Percentiles rank a stretch among this genome's conserved stretches.
These are phyloP conservation scores for Calonectria multiphialidica DNA, from an alignment of 2,329 filamentous ascomycete genomes.

Conservation along the genomic window DNA sequence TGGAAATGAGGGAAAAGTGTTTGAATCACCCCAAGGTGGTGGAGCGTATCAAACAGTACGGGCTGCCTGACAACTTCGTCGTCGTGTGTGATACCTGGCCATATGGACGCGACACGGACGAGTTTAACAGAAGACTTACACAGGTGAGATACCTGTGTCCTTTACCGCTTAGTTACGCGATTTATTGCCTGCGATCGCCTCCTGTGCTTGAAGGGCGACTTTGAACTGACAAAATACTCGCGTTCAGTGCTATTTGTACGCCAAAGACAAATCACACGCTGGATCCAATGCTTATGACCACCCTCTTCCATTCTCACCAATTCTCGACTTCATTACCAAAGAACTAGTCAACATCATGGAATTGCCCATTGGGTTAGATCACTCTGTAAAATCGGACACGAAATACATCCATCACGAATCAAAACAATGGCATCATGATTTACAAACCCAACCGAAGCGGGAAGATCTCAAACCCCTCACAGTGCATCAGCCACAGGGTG, in stretches of 20 bases:
- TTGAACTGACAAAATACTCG: neutral
- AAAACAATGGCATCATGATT: slow-evolving; percentile 63
- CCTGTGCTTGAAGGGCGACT: neutral
- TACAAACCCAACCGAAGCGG: slow-evolving; percentile 45
- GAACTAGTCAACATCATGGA: slow-evolving; percentile 29
- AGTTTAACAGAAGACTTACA: slow-evolving; percentile 10
- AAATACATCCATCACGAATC: slow-evolving; percentile 26
- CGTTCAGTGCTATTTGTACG: slow-evolving; percentile 20
- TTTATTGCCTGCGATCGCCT: neutral
- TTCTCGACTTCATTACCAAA: slow-evolving; percentile 32
- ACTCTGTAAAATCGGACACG: neutral
- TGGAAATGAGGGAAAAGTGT: slow-evolving; percentile 23
- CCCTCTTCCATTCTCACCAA: slow-evolving; percentile 28
- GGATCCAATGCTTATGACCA: slow-evolving; percentile 35
- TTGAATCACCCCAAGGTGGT: slow-evolving; percentile 20
- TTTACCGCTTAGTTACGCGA: neutral
- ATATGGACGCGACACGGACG: slow-evolving; percentile 14
- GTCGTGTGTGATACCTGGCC: slow-evolving; percentile 27
- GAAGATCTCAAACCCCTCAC: slow-evolving; percentile 77
- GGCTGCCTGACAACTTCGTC: slow-evolving; percentile 6
- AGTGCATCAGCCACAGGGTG: slow-evolving; percentile 77
- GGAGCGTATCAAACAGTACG: slow-evolving; percentile 18
- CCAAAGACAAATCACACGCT: slow-evolving; percentile 16
- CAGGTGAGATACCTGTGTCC: neutral
- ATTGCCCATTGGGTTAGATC: slow-evolving; percentile 27